Evolutionary conservation across 208 protist genomes (phyloP).

Genomic region (Wallacemonas sp.): DNA sequence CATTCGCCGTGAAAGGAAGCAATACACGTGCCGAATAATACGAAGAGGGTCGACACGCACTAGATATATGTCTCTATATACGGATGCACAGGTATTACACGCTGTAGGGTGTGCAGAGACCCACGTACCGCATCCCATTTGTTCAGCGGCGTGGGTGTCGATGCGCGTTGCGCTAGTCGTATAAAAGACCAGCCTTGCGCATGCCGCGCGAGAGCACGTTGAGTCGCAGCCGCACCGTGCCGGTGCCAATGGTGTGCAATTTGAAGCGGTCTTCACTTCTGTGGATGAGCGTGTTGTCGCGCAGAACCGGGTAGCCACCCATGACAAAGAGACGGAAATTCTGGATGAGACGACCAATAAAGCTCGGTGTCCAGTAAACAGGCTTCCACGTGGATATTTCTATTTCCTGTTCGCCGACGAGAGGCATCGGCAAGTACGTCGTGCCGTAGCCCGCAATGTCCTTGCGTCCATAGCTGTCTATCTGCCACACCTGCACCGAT

Average conservation of each 20-base stretch:
- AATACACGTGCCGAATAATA: too few relatives aligned
- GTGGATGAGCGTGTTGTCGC: constrained; percentile 82
- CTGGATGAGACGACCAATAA: constrained; percentile 60
- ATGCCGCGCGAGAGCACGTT: constrained; percentile 76
- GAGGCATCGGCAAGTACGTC: constrained; percentile 71
- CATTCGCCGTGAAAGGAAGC: too few relatives aligned
- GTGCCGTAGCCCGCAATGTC: constrained; percentile 87
- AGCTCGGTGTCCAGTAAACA: constrained; percentile 72
- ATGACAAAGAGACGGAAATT: constrained; percentile 57
- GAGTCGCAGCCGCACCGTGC: constrained; percentile 67
- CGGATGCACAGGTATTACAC: background rate
- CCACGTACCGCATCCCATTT: background rate
- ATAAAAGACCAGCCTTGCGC: constrained; percentile 38
- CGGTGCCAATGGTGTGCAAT: constrained; percentile 72
- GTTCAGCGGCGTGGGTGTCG: background rate
- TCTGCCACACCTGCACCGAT: constrained; percentile 84
- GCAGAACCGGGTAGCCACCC: constrained; percentile 77
- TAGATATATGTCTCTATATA: too few relatives aligned
- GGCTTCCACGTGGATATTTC: constrained; percentile 76
- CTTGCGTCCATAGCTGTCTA: constrained; percentile 84
- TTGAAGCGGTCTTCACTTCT: constrained; percentile 82
- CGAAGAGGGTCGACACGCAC: too few relatives aligned
- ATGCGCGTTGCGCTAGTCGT: constrained; percentile 6
- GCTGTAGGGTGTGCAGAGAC: background rate
- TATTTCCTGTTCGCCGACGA: constrained; percentile 51